Evolutionary conservation across 140 eudicot species (phyloP).

Genomic region (Oenanthe javanica): DNA sequence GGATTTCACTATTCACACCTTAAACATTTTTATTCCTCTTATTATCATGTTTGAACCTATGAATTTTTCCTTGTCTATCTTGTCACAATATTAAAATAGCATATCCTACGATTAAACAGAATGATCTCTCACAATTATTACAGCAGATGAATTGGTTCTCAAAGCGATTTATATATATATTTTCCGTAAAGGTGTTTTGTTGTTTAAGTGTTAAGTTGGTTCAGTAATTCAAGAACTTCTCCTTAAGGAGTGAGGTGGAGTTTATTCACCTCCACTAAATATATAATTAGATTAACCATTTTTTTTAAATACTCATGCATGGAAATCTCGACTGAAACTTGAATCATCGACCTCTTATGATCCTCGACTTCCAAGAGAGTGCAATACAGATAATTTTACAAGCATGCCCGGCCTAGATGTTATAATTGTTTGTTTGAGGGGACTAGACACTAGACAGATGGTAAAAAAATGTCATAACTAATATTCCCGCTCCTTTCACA

Average conservation of each 20-base stretch:
- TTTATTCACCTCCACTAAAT: too few relatives aligned
- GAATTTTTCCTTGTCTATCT: not conserved
- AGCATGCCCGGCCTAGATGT: not conserved
- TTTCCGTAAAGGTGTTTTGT: too few relatives aligned
- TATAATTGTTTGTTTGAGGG: slow-evolving; percentile 11
- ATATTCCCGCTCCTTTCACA: slow-evolving; percentile 15
- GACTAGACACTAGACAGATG: slow-evolving; percentile 17
- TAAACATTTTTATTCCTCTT: not conserved
- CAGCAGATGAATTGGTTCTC: not conserved
- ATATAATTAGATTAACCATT: too few relatives aligned
- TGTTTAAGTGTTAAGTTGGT: too few relatives aligned
- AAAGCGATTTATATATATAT: too few relatives aligned
- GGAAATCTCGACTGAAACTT: not conserved
- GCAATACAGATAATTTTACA: not conserved
- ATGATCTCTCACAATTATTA: not conserved
- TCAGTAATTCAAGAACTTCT: too few relatives aligned
- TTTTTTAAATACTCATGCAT: not conserved
- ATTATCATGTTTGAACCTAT: not conserved
- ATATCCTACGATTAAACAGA: not conserved
- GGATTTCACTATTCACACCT: slow-evolving; percentile 4
- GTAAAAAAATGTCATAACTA: slow-evolving; percentile 20
- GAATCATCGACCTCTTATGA: not conserved
- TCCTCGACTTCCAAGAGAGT: not conserved
- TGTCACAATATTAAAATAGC: not conserved
- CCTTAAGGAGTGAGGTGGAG: too few relatives aligned